phyloP scores from a whole-genome alignment of 1,284 basidiomycete genomes.

The Phlebopus sp. region DNA sequence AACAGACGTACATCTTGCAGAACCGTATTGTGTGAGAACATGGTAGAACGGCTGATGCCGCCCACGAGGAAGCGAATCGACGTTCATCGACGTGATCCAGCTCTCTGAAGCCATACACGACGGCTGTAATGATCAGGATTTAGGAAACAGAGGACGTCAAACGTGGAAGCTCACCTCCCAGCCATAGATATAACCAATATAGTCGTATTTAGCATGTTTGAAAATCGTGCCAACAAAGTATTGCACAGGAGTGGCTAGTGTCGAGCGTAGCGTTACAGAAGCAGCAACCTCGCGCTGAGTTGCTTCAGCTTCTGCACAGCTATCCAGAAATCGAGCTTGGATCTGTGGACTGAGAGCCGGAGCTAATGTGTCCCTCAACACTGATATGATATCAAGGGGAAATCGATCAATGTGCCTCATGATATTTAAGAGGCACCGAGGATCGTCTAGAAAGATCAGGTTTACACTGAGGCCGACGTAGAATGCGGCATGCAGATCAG shows the following conservation, averaged over 20 bases:
- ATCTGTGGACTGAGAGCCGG: constrained; percentile 22
- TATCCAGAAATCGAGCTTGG: constrained; percentile 19
- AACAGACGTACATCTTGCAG: constrained; percentile 40
- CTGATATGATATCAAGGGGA: constrained; percentile 28
- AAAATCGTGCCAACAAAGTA: constrained; percentile 56
- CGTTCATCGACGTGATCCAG: constrained; percentile 47
- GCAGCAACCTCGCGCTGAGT: constrained; percentile 32
- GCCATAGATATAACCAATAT: constrained; percentile 47
- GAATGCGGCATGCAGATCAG: constrained; percentile 29
- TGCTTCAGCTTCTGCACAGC: constrained; percentile 29
- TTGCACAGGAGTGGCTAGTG: constrained; percentile 26
- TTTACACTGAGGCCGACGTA: constrained; percentile 32
- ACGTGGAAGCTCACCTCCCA: constrained; percentile 49
- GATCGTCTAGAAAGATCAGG: constrained; percentile 30
- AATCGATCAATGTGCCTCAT: constrained; percentile 31
- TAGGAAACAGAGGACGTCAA: background rate
- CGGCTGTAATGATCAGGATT: constrained; percentile 31
- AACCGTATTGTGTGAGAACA: constrained; percentile 38
- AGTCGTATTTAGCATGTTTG: constrained; percentile 40
- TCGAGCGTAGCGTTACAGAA: constrained; percentile 28
- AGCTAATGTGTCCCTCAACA: constrained; percentile 28
- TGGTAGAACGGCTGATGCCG: constrained; percentile 54
- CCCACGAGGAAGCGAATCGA: constrained; percentile 40
- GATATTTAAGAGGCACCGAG: constrained; percentile 27
- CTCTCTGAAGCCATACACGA: constrained; percentile 41